Evolutionary conservation across 345 rosid species (phyloP).

Genomic region (Populus euphratica): DNA sequence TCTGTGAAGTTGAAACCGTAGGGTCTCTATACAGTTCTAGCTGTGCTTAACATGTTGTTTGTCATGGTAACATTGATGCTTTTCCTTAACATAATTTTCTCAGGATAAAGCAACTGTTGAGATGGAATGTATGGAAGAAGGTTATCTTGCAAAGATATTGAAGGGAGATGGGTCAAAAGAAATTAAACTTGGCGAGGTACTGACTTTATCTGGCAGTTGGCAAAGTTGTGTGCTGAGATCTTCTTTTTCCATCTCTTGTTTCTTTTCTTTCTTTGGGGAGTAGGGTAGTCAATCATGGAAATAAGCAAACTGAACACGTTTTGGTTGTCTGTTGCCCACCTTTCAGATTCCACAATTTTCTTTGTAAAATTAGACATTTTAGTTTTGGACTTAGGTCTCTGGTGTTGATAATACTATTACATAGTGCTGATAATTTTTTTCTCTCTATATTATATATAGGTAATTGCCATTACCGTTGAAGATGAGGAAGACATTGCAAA

Average conservation of each 20-base stretch:
- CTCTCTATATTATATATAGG: conserved; percentile 30
- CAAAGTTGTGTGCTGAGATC: neutral
- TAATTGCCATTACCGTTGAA: conserved; percentile 86
- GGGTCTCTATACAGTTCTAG: conserved; percentile 19
- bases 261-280: neutral
- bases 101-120: conserved; percentile 97
- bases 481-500: conserved; percentile 78
- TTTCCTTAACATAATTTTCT: conserved; percentile 12
- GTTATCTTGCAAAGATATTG: conserved; percentile 88
- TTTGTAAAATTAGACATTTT: neutral
- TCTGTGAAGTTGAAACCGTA: conserved; percentile 99
- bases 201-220: conserved; percentile 2
- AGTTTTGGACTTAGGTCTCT: neutral
- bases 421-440: neutral
- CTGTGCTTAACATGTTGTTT: conserved; percentile 4
- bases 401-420: neutral
- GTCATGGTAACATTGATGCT: conserved; percentile 8
- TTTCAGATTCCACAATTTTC: neutral
- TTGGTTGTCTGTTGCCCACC: neutral
- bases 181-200: conserved; percentile 95
- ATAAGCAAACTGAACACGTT: neutral
- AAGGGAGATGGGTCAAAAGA: conserved; percentile 85
- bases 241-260: neutral
- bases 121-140: conserved; percentile 99
- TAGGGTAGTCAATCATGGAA: neutral